Base-by-base conservation (phyloP, 2,329 filamentous ascomycete genomes). In the Paraphoma sp. region DNA sequence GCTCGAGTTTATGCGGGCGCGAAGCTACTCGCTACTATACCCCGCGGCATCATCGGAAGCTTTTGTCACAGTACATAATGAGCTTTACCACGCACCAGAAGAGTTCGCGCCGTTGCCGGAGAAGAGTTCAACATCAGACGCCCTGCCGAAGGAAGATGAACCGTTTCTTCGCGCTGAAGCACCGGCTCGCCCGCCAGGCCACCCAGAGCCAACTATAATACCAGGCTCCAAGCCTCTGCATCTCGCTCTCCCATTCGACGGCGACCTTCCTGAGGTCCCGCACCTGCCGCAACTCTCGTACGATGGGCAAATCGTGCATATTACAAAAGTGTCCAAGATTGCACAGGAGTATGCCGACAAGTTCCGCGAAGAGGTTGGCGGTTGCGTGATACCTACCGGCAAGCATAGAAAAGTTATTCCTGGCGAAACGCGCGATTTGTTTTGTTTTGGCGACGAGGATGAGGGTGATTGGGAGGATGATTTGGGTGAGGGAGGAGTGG, bases 11-110 rank as follows among this genome's bases (percentile, higher is more conserved):
- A 89, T 91, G 60, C 86, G 89, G 11, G 85, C 87, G 3, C 85
- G 91, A 29, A 91, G 90, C 11, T 97, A 96, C 76, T 87, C 85
- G 65, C 87, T 91, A 51, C 77, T 96, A 0, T 97, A 97, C 69
- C 94, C 94, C 0, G 86, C 87, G 38, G 81, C 72, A 6, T 65
- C 65, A 2, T 60, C 84, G 71, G 40, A 80, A 66, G 80, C 85
- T 4, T 78, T 96, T 11, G 86, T 87, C n/a, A 90, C 87, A 0
- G 80, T 94, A 0, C 93, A 97, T 74, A 86, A 84, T 57, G 93
- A 97, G 63, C 78, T 96, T 5, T 87, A 87, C 56, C 84, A 86
- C 40, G 71, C 82, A 2, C 93, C 93, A 0, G 92, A 97, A 74
- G 93, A 87, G 66, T 86, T 78, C 56, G 45, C 60, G 3, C 57